phyloP scores from a whole-genome alignment of 176 grass and related monocot species.

The Microstegium vimineum region DNA sequence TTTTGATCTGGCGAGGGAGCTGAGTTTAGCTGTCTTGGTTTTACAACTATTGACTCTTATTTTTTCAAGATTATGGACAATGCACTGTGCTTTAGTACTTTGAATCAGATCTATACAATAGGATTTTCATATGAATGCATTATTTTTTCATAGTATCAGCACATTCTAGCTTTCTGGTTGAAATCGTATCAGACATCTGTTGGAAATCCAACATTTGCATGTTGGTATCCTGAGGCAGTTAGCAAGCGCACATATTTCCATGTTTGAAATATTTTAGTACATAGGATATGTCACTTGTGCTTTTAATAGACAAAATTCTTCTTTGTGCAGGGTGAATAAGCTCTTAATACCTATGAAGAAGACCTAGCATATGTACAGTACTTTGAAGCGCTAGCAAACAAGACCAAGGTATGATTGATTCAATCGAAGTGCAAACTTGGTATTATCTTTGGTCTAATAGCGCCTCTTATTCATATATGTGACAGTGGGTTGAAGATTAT shows the following conservation, averaged over 20 bases:
- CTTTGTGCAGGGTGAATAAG: background rate
- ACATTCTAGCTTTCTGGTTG: too few species aligned
- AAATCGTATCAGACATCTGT: too few species aligned
- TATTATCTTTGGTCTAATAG: background rate
- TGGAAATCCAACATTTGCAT: too few species aligned
- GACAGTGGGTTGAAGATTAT: constrained; percentile 17
- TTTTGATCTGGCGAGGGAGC: background rate
- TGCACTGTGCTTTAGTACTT: background rate
- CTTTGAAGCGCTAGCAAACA: background rate
- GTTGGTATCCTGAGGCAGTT: too few species aligned
- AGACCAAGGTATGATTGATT: constrained; percentile 23
- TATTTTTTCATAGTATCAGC: background rate
- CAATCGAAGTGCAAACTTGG: background rate
- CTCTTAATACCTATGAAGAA: background rate
- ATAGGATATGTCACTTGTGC: too few species aligned
- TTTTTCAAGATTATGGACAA: background rate
- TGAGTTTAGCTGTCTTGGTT: background rate
- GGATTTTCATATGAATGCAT: background rate
- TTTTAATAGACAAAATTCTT: too few species aligned
- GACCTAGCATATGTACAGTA: constrained; percentile 17
- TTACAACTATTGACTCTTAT: background rate
- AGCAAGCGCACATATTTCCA: too few species aligned
- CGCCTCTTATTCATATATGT: constrained; percentile 3
- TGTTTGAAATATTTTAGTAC: too few species aligned
- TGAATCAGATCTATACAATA: background rate